phyloP scores from a whole-genome alignment of 257 asterid species.

The Fraxinus americana region DNA sequence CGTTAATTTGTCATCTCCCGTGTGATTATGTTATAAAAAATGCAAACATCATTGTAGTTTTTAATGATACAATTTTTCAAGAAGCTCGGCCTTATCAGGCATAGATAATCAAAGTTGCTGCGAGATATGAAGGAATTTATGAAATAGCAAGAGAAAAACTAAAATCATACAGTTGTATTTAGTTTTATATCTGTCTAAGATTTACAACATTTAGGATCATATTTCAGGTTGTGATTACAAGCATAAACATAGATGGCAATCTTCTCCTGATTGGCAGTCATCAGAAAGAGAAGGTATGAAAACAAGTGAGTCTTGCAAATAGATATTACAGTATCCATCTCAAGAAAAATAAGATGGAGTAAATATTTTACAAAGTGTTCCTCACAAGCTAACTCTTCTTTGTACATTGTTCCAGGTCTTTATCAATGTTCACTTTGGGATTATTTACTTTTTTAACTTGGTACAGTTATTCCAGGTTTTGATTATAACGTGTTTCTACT shows the following conservation, averaged over 20 bases:
- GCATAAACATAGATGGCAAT: conserved; percentile 72
- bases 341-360: neutral
- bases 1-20: neutral
- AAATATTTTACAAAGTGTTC: conserved; percentile 4
- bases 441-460: neutral
- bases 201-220: no score
- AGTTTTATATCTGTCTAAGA: no score
- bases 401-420: conserved; percentile 22
- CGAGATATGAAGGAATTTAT: neutral
- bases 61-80: neutral
- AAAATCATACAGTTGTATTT: no score
- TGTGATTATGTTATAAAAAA: neutral
- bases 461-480: neutral
- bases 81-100: neutral
- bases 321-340: conserved; percentile 19
- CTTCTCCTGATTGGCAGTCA: conserved; percentile 93
- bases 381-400: conserved; percentile 15
- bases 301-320: conserved; percentile 13
- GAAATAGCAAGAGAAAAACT: neutral
- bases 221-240: conserved; percentile 69
- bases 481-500: conserved; percentile 2
- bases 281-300: conserved; percentile 73
- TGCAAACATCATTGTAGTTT: neutral
- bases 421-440: conserved; percentile 11
- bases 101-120: conserved; percentile 19